Percentiles rank a stretch among this genome's conserved stretches.
These are phyloP conservation scores for Microdochium trichocladiopsis DNA, from an alignment of 2,329 filamentous ascomycete species.

Conservation along the genomic window DNA sequence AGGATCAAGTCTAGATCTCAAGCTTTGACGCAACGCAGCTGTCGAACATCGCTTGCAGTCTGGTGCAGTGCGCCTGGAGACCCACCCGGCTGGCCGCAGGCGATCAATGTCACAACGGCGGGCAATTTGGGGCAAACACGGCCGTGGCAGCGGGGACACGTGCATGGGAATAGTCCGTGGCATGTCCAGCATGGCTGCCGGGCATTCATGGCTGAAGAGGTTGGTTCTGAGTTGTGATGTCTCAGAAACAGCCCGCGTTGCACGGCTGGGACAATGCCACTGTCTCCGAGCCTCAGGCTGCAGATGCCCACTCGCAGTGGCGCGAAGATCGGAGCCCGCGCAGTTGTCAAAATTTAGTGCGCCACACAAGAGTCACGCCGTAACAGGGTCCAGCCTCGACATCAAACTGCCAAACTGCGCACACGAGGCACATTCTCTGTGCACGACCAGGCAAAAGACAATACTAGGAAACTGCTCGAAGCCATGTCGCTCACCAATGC, in stretches of 20 bases:
- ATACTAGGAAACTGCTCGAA: neutral
- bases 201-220: neutral
- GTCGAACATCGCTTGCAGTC: neutral
- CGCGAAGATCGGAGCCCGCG: neutral
- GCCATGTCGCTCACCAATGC: conserved; percentile 86
- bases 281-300: neutral
- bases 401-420: neutral
- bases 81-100: neutral
- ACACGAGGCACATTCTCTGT: neutral
- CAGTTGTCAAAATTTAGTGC: neutral
- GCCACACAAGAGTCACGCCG: neutral
- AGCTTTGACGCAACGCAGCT: neutral
- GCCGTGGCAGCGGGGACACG: neutral
- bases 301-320: neutral
- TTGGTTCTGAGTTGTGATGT: neutral
- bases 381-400: neutral
- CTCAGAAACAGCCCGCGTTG: neutral
- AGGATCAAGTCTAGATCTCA: too few species aligned
- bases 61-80: neutral
- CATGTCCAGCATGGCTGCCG: neutral
- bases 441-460: neutral
- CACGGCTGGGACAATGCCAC: neutral
- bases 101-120: neutral
- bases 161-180: neutral
- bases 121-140: neutral